Conservation (phyloP, 106 monocot genomes). For the Posidonia australis region DNA sequence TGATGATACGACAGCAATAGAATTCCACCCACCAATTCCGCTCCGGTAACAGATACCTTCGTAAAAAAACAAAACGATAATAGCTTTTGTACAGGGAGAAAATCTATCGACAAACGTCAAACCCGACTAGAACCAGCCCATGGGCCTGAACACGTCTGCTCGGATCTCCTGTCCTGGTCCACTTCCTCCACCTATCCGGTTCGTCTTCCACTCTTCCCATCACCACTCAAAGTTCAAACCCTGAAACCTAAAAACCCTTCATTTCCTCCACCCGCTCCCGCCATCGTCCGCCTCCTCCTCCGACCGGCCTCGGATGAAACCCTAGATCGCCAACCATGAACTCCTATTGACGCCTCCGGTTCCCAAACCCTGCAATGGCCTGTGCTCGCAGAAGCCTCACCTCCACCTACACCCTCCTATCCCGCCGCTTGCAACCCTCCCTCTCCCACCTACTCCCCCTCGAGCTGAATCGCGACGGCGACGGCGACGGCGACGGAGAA, state of each 20-base stretch:
- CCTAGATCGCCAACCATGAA: neutral
- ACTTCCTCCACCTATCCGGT: too few relatives aligned
- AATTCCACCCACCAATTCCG: too few relatives aligned
- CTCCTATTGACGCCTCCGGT: neutral
- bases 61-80: too few relatives aligned
- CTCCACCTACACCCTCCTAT: neutral
- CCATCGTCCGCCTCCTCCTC: neutral
- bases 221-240: too few relatives aligned
- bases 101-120: too few relatives aligned
- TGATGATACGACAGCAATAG: too few relatives aligned
- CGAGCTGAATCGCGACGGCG: neutral
- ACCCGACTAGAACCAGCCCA: too few relatives aligned
- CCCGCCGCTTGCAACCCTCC: slow-evolving; percentile 12
- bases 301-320: neutral
- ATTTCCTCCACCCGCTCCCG: neutral
- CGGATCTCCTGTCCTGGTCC: too few relatives aligned
- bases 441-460: slow-evolving; percentile 5
- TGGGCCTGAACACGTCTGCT: too few relatives aligned
- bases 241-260: slow-evolving; percentile 4
- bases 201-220: too few relatives aligned
- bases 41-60: too few relatives aligned
- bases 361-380: neutral
- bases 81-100: too few relatives aligned
- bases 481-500: neutral
- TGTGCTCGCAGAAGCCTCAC: slow-evolving; percentile 5